Conservation (phyloP, 306 rosid species). For the Trifolium repens region DNA sequence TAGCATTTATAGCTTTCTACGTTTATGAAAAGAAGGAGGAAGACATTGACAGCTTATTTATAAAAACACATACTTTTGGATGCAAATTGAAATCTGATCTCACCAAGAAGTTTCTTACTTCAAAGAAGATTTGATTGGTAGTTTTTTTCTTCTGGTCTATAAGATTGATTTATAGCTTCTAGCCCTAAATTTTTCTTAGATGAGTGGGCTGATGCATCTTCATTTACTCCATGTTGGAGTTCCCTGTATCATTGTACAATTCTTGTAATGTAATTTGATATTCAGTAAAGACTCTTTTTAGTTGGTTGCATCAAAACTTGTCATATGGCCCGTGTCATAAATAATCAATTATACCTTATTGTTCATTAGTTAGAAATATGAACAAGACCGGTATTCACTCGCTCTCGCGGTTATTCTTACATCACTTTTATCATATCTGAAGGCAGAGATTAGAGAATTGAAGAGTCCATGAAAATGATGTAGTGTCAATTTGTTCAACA, state of each 20-base stretch:
- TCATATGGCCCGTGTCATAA: neutral
- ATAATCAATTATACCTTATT: no score
- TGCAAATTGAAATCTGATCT: conserved; percentile 66
- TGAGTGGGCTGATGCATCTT: conserved; percentile 41
- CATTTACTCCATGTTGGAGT: conserved; percentile 13
- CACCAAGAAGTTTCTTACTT: conserved; percentile 48
- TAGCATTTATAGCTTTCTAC: conserved; percentile 68
- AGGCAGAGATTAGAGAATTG: no score
- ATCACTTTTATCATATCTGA: no score
- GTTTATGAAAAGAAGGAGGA: conserved; percentile 81
- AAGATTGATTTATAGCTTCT: conserved; percentile 51
- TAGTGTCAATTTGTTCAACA: no score
- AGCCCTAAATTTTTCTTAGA: conserved; percentile 28
- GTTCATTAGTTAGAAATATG: no score
- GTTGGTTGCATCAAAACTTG: neutral
- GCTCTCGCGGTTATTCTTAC: no score
- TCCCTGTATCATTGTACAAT: conserved; percentile 39
- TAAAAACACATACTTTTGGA: conserved; percentile 52
- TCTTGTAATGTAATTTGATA: conserved; percentile 36
- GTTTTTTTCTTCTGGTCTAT: neutral
- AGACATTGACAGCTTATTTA: conserved; percentile 67
- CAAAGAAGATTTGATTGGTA: conserved; percentile 65
- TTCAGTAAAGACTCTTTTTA: neutral
- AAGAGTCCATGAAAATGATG: no score
- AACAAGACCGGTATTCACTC: no score